A percentile compares a stretch with the other conserved stretches of the same genome.
These are phyloP conservation scores for Neoarthrinium moseri DNA, from an alignment of 2,329 filamentous ascomycete species.

Conservation along the genomic window DNA sequence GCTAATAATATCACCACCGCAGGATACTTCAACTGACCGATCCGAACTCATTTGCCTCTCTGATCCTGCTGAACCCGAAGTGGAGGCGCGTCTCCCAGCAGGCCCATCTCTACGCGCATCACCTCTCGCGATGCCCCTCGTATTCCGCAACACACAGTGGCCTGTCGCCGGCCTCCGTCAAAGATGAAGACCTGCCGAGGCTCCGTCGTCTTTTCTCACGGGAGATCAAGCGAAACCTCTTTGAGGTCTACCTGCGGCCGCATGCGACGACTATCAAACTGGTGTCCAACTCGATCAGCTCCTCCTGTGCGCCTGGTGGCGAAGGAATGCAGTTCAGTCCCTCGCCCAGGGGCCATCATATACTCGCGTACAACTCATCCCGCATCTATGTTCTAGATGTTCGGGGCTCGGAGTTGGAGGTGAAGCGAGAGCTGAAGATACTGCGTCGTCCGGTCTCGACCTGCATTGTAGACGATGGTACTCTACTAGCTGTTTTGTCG, in stretches of 20 bases:
- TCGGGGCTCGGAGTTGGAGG: constrained; percentile 54
- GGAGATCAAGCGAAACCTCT: constrained; percentile 74
- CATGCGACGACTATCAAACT: constrained; percentile 72
- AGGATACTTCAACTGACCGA: constrained; percentile 63
- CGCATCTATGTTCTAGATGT: constrained; percentile 78
- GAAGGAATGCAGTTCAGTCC: constrained; percentile 84
- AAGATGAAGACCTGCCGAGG: constrained; percentile 51
- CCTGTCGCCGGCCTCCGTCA: constrained; percentile 32
- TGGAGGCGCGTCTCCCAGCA: constrained; percentile 65
- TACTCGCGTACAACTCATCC: constrained; percentile 83
- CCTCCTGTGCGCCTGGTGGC: constrained; percentile 77
- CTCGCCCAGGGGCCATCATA: constrained; percentile 70
- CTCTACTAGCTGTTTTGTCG: constrained; percentile 74
- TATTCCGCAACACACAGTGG: constrained; percentile 49
- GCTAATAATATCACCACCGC: constrained; percentile 4
- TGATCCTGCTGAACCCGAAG: constrained; percentile 63
- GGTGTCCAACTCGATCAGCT: constrained; percentile 80
- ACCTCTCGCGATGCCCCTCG: constrained; percentile 61
- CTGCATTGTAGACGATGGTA: constrained; percentile 77
- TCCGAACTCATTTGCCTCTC: constrained; percentile 64
- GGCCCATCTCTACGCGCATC: constrained; percentile 60
- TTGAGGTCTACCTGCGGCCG: constrained; percentile 72
- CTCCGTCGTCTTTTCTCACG: constrained; percentile 66
- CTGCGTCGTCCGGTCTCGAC: constrained; percentile 71
- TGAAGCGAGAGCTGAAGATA: constrained; percentile 78